Percentiles rank a stretch among this genome's conserved stretches.
Conservation (phyloP, 2,329 filamentous ascomycete genomes). For the Xylariaceae sp. region DNA sequence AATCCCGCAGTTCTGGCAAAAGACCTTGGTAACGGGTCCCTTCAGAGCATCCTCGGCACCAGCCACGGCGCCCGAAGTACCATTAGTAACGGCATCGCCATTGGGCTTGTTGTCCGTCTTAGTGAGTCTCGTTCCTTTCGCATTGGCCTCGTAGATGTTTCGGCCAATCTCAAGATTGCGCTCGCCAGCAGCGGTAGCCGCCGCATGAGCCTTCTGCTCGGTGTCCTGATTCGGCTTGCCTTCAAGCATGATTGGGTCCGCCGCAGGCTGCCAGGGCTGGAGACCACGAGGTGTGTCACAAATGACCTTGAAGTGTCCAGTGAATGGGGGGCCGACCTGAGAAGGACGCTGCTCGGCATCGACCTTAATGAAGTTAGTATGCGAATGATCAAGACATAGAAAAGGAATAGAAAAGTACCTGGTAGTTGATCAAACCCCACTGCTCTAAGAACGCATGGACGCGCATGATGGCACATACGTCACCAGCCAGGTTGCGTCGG, state of each 20-base stretch:
- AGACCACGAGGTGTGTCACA: slow-evolving; percentile 93
- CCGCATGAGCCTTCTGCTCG: slow-evolving; percentile 64
- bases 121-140: slow-evolving; percentile 68
- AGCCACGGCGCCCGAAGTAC: slow-evolving; percentile 43
- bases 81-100: slow-evolving; percentile 67
- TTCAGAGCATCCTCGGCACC: slow-evolving; percentile 56
- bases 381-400: background rate
- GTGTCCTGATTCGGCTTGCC: slow-evolving; percentile 61
- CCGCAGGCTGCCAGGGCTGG: slow-evolving; percentile 89
- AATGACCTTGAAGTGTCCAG: slow-evolving; percentile 92
- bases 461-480: slow-evolving; percentile 98
- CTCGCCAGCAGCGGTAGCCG: slow-evolving; percentile 66
- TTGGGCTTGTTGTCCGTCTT: slow-evolving; percentile 68
- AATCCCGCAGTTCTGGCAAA: slow-evolving; percentile 87
- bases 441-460: slow-evolving; percentile 97
- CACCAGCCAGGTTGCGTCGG: slow-evolving; percentile 86
- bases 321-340: slow-evolving; percentile 92
- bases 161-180: slow-evolving; percentile 88
- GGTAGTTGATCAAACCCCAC: slow-evolving; percentile 98
- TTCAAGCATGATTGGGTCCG: slow-evolving; percentile 62
- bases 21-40: slow-evolving; percentile 61
- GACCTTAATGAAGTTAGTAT: slow-evolving; percentile 56
- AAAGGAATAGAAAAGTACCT: slow-evolving; percentile 53
- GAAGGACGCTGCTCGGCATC: slow-evolving; percentile 93
- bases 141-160: slow-evolving; percentile 90